Base-by-base conservation (phyloP, 2,329 filamentous ascomycete genomes). In the Madurella mycetomatis region DNA sequence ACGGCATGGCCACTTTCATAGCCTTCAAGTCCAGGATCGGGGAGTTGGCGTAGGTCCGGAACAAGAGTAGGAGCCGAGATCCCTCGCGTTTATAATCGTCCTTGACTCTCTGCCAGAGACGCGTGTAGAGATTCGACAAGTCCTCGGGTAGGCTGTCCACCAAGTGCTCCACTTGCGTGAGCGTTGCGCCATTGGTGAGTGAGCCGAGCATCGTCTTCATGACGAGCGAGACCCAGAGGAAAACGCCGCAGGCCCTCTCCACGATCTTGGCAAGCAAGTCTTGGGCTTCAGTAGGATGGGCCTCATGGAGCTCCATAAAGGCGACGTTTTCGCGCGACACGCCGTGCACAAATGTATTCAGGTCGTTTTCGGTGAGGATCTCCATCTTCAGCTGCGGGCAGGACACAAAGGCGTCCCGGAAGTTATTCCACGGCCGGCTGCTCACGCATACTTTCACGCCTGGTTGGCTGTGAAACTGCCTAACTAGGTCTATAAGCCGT, bases 211-310 rank as follows among this genome's bases (percentile, higher is more conserved):
- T 4, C 25, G 25, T 7, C 25, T 25, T 25, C 25, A 62, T 54
- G 1, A 65, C 62, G 12, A 65, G 32, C 7, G 43, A 45, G 7
- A 65, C 60, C 62, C 63, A 65, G 1, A 65, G 56, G 43, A 65
- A 65, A 8, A 65, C 57, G 1, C 62, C 63, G 9, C 54, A 17
- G 2, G 63, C 58, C 25, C 56, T 59, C 1, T 43, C 32, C 2
- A 54, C 50, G 39, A 62, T 58, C 7, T 55, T 46, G 1, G 41
- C 18, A 5, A 55, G 39, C 2, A 63, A 41, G 1, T 8, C 8
- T 4, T 19, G 11, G 1, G 55, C 56, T 19, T 49, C 32, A 2
- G n/a, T 17, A 2, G 58, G 55, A 2, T 54, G 31, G 15, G 40
- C 19, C 4, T 12, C 1, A 13, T 41, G 34, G 0, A 63, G 51